Conservation (phyloP, 2,329 filamentous ascomycete genomes). For the Arthroderma uncinatum region DNA sequence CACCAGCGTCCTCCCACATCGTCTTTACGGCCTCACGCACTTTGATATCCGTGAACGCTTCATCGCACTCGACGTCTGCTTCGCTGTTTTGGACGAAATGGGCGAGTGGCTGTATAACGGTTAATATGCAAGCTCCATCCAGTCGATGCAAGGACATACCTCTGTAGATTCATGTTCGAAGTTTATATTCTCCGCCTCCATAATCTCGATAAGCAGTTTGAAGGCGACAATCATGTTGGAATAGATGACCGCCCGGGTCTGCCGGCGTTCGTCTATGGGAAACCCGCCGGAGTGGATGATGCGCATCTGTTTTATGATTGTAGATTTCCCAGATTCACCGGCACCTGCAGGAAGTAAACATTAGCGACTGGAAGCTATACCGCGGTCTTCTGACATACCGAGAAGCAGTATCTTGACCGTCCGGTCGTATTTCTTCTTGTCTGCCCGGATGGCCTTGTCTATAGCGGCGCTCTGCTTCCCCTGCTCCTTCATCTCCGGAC, state of each 20-base stretch:
- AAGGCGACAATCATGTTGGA: conserved; percentile 89
- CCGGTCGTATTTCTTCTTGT: conserved; percentile 74
- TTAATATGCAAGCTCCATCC: not conserved
- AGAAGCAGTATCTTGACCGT: conserved; percentile 91
- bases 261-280: conserved; percentile 74
- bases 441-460: conserved; percentile 71
- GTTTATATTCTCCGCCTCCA: conserved; percentile 69
- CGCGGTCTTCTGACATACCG: conserved; percentile 47
- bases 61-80: conserved; percentile 66
- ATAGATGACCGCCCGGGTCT: conserved; percentile 93
- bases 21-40: conserved; percentile 66
- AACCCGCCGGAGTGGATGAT: conserved; percentile 93
- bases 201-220: conserved; percentile 79
- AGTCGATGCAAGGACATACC: conserved; percentile 36
- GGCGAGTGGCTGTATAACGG: conserved; percentile 55
- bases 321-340: conserved; percentile 91
- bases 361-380: not conserved
- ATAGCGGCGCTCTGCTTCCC: conserved; percentile 51
- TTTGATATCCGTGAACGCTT: conserved; percentile 55
- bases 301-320: conserved; percentile 97
- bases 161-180: conserved; percentile 72
- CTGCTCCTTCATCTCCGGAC: conserved; percentile 33
- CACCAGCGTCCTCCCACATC: conserved; percentile 73
- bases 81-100: conserved; percentile 65
- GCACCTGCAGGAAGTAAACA: conserved; percentile 51